These are phyloP conservation scores for Clarireedia paspali DNA, from an alignment of 2,329 filamentous ascomycete genomes.

Conservation along the genomic window DNA sequence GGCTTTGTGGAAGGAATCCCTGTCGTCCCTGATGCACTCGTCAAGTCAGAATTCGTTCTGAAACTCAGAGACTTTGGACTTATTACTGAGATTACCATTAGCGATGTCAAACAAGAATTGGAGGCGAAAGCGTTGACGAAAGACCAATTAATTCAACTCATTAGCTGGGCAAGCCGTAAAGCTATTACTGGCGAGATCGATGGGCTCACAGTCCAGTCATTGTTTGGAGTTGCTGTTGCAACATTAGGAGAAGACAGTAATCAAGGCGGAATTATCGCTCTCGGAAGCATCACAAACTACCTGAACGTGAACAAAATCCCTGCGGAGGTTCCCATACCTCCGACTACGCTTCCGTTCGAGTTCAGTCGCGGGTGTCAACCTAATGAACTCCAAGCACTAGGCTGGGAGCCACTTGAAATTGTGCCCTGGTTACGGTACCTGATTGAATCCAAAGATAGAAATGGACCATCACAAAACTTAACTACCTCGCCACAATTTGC, in stretches of 20 bases:
- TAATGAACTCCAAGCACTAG: constrained; percentile 67
- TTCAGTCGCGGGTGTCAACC: constrained; percentile 65
- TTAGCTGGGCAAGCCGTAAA: constrained; percentile 75
- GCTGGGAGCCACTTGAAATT: constrained; percentile 80
- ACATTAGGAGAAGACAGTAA: constrained; percentile 53
- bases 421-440: constrained; percentile 81
- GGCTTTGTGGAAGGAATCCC: constrained; percentile 85
- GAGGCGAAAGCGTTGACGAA: constrained; percentile 74
- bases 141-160: constrained; percentile 71
- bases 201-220: constrained; percentile 51
- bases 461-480: constrained; percentile 58
- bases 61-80: constrained; percentile 79
- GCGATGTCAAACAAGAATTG: constrained; percentile 77
- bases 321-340: constrained; percentile 70
- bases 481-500: constrained; percentile 68
- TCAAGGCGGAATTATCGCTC: constrained; percentile 64
- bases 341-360: constrained; percentile 75
- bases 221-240: constrained; percentile 76
- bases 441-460: constrained; percentile 55
- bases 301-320: constrained; percentile 73
- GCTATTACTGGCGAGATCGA: constrained; percentile 68
- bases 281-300: constrained; percentile 69
- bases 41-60: constrained; percentile 65
- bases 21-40: constrained; percentile 70
- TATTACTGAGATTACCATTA: constrained; percentile 78